Percentiles rank a stretch among this genome's conserved stretches.
Evolutionary conservation across 805 yeast species (phyloP).

Genomic region (Myxozyma nipponensis): DNA sequence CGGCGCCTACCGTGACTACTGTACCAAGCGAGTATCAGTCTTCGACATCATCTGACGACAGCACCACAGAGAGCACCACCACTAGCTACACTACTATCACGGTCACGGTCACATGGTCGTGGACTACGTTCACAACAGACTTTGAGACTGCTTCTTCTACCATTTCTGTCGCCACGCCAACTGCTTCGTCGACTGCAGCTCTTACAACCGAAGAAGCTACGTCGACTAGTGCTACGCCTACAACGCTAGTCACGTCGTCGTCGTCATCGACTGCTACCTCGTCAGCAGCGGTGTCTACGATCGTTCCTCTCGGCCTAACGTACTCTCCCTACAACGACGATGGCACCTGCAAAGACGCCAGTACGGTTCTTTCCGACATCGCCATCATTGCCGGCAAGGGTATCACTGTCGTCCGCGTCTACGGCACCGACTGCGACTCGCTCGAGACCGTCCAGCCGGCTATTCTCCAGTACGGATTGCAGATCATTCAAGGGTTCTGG

Average conservation of each 20-base stretch:
- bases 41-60: constrained; percentile 5
- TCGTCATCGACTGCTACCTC: constrained; percentile 2
- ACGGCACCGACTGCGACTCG: constrained; percentile 83
- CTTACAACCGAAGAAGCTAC: neutral
- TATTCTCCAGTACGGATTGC: constrained; percentile 46
- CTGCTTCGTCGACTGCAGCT: neutral
- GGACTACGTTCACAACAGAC: constrained; percentile 11
- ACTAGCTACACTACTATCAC: constrained; percentile 4
- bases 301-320: constrained; percentile 15
- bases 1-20: constrained; percentile 13
- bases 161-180: neutral
- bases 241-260: constrained; percentile 2
- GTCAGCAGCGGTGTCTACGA: constrained; percentile 13
- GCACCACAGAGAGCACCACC: constrained; percentile 16
- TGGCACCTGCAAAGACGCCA: constrained; percentile 59
- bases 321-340: constrained; percentile 57
- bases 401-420: constrained; percentile 64
- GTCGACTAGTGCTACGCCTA: constrained; percentile 1
- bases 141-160: neutral
- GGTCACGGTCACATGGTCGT: constrained; percentile 17
- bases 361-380: constrained; percentile 57
- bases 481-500: constrained; percentile 86
- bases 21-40: constrained; percentile 2
- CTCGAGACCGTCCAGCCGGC: constrained; percentile 42
- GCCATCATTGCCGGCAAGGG: constrained; percentile 55